Percentiles rank a stretch among this genome's conserved stretches.
phyloP scores from a whole-genome alignment of 768 basidiomycete species.

The Kockovaella imperatae region DNA sequence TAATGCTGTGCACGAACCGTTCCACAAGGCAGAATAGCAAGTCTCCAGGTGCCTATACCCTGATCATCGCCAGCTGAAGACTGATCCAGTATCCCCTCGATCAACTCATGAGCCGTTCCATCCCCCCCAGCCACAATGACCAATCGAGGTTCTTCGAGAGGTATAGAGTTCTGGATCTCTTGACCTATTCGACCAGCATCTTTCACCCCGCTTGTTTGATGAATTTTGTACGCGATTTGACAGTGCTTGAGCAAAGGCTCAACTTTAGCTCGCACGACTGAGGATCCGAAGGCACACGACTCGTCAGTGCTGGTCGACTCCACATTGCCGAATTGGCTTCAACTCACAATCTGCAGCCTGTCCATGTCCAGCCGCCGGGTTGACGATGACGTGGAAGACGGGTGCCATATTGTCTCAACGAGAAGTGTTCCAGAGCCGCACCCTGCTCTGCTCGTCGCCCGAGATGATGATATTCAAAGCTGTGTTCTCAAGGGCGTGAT shows the following conservation, averaged over 20 bases:
- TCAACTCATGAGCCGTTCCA: constrained; percentile 83
- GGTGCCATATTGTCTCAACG: constrained; percentile 11
- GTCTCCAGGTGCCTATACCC: constrained; percentile 16
- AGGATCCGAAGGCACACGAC: background rate
- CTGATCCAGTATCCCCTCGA: constrained; percentile 53
- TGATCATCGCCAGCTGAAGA: background rate
- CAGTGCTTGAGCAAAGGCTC: constrained; percentile 56
- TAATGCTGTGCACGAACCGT: too few relatives aligned
- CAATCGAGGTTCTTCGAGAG: background rate
- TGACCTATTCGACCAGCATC: constrained; percentile 30
- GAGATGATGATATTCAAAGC: background rate
- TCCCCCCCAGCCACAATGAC: constrained; percentile 60
- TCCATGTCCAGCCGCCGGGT: constrained; percentile 63
- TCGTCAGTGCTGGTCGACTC: constrained; percentile 2
- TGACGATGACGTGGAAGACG: constrained; percentile 56
- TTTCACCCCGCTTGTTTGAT: constrained; percentile 49
- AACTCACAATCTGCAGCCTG: constrained; percentile 49
- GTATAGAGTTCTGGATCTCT: constrained; percentile 3
- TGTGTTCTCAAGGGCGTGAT: too few relatives aligned
- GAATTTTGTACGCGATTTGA: constrained; percentile 46
- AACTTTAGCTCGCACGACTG: constrained; percentile 56
- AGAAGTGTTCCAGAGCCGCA: background rate
- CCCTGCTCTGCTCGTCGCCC: background rate
- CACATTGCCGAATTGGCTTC: background rate
- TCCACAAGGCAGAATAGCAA: constrained; percentile 28